A percentile compares a stretch with the other conserved stretches of the same genome.
Conservation (phyloP, 1,284 basidiomycete species). For the Cryptococcus jaspeensis region DNA sequence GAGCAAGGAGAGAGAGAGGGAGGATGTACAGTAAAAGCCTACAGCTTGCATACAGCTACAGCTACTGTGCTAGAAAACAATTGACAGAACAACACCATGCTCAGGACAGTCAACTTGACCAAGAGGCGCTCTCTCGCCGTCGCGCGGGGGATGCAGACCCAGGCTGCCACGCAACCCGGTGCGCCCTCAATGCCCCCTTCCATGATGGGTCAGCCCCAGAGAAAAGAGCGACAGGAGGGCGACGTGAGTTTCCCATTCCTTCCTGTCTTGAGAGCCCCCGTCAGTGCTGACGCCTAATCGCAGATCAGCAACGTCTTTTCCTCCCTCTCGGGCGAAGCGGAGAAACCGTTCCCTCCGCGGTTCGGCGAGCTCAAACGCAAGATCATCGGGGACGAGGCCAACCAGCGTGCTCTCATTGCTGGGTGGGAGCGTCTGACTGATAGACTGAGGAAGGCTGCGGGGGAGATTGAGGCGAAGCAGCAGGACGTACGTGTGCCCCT, state of each 20-base stretch:
- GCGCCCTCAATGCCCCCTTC: neutral
- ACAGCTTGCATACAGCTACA: no score
- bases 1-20: no score
- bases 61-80: no score
- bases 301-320: conserved; percentile 62
- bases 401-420: conserved; percentile 56
- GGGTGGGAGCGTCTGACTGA: conserved; percentile 61
- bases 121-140: no score
- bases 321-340: conserved; percentile 56
- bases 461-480: conserved; percentile 56
- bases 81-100: no score
- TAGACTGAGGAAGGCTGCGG: conserved; percentile 55
- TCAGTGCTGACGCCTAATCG: no score
- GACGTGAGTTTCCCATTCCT: neutral
- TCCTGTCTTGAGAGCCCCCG: neutral
- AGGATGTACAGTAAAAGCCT: no score
- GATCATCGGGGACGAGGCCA: conserved; percentile 41
- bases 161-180: neutral
- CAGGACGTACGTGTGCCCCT: conserved; percentile 28
- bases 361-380: conserved; percentile 63
- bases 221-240: neutral
- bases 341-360: conserved; percentile 56
- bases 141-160: neutral
- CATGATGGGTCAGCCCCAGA: neutral
- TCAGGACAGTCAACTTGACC: no score